Percentiles rank a stretch among this genome's conserved stretches.
Conservation (phyloP, 2,329 filamentous ascomycete species). For the Aspergillus sp. region DNA sequence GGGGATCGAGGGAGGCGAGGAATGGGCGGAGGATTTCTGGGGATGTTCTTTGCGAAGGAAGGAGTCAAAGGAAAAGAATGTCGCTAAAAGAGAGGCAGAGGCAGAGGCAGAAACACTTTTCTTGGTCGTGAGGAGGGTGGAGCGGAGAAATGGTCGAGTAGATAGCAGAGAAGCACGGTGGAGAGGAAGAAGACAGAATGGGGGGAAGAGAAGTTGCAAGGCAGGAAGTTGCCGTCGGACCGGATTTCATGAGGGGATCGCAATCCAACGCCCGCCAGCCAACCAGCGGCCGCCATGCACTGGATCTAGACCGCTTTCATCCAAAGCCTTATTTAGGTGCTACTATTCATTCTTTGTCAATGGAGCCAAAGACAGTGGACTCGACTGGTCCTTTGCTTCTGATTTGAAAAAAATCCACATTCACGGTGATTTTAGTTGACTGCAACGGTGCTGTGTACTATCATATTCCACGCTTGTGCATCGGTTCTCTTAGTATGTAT, state of each 20-base stretch:
- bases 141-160: not conserved
- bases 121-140: constrained; percentile 4
- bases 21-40: not conserved
- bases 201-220: not conserved
- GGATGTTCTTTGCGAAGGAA: not conserved
- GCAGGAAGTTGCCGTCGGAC: constrained; percentile 8
- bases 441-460: not conserved
- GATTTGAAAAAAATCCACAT: too few species aligned
- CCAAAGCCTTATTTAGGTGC: not conserved
- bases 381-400: too few species aligned
- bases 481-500: not conserved
- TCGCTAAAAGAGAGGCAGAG: constrained; percentile 1
- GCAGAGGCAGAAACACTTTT: constrained; percentile 7
- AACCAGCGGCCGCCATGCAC: constrained; percentile 11
- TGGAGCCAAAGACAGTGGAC: too few species aligned
- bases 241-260: constrained; percentile 20
- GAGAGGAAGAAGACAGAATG: not conserved
- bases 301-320: constrained; percentile 19
- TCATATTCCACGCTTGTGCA: not conserved
- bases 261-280: constrained; percentile 10
- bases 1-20: not conserved
- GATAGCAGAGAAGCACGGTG: not conserved
- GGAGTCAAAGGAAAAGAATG: not conserved
- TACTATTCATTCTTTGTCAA: not conserved
- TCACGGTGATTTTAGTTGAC: too few species aligned